phyloP scores from a whole-genome alignment of 2,329 filamentous ascomycete species.

The Thelonectria rubi region DNA sequence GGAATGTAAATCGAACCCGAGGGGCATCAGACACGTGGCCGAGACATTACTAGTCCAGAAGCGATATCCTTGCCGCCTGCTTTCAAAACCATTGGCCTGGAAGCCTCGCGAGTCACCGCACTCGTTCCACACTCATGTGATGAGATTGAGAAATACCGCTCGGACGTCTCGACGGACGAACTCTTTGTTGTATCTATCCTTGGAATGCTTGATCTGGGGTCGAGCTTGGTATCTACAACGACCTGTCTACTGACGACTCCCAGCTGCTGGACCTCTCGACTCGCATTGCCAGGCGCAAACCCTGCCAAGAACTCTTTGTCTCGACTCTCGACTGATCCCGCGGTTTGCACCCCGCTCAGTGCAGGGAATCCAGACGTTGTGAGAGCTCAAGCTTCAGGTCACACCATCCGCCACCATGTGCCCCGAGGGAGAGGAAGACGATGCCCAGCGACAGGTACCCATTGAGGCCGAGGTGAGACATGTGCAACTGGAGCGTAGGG shows the following conservation, averaged over 20 bases:
- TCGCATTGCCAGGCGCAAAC: background rate
- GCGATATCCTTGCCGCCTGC: background rate
- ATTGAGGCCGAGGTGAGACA: conserved; percentile 11
- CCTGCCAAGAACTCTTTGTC: background rate
- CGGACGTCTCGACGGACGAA: background rate
- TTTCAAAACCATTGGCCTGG: background rate
- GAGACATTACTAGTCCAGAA: background rate
- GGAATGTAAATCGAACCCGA: background rate
- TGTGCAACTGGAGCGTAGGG: background rate
- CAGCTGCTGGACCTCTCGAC: background rate
- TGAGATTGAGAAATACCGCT: background rate
- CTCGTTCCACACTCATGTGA: background rate
- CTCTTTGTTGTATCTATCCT: background rate
- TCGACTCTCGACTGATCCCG: too few species aligned
- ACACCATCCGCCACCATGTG: conserved; percentile 3
- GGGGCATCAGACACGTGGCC: background rate
- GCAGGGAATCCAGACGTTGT: background rate
- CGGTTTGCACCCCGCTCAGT: background rate
- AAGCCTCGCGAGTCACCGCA: background rate
- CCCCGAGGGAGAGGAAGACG: background rate
- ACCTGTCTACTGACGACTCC: background rate
- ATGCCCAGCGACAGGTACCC: background rate
- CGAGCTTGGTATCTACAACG: background rate
- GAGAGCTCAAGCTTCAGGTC: background rate
- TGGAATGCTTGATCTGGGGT: background rate